Conservation (phyloP, 345 rosid genomes). For the Eucalyptus regnans region DNA sequence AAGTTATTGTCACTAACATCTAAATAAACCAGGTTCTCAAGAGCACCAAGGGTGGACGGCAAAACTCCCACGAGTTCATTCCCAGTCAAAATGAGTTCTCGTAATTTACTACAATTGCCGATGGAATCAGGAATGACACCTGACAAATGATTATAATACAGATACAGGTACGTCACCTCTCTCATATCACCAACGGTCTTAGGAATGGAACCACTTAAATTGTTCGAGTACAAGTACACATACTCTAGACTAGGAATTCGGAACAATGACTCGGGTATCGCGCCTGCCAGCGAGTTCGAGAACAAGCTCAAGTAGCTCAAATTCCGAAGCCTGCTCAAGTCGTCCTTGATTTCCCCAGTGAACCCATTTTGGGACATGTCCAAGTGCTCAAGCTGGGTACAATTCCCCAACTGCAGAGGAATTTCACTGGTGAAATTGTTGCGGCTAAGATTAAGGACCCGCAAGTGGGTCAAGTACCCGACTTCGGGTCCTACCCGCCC, state of each 20-base stretch:
- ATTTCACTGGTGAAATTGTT: slow-evolving; percentile 43
- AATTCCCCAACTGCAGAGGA: slow-evolving; percentile 40
- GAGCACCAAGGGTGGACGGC: slow-evolving; percentile 41
- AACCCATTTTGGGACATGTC: slow-evolving; percentile 49
- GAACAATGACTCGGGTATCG: slow-evolving; percentile 51
- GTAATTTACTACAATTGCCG: slow-evolving; percentile 41
- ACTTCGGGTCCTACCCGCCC: slow-evolving; percentile 57
- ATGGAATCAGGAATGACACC: slow-evolving; percentile 57
- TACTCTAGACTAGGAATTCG: slow-evolving; percentile 11
- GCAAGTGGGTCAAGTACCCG: slow-evolving; percentile 18
- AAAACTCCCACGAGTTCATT: slow-evolving; percentile 49
- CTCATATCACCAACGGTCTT: slow-evolving; percentile 36
- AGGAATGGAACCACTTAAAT: slow-evolving; percentile 54
- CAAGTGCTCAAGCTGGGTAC: slow-evolving; percentile 27
- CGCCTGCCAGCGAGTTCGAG: slow-evolving; percentile 37
- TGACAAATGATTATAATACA: slow-evolving; percentile 35
- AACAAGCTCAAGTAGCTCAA: slow-evolving; percentile 19
- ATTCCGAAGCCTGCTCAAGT: slow-evolving; percentile 19
- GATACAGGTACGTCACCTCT: slow-evolving; percentile 13
- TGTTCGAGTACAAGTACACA: slow-evolving; percentile 32
- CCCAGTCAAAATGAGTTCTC: slow-evolving; percentile 21
- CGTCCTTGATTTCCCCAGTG: slow-evolving; percentile 37
- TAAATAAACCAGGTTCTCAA: slow-evolving; percentile 36
- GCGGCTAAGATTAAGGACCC: slow-evolving; percentile 30
- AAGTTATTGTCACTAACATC: slow-evolving; percentile 25